Percentiles rank a stretch among this genome's conserved stretches.
Conservation (phyloP, 306 rosid species). For the Styphnolobium japonicum region DNA sequence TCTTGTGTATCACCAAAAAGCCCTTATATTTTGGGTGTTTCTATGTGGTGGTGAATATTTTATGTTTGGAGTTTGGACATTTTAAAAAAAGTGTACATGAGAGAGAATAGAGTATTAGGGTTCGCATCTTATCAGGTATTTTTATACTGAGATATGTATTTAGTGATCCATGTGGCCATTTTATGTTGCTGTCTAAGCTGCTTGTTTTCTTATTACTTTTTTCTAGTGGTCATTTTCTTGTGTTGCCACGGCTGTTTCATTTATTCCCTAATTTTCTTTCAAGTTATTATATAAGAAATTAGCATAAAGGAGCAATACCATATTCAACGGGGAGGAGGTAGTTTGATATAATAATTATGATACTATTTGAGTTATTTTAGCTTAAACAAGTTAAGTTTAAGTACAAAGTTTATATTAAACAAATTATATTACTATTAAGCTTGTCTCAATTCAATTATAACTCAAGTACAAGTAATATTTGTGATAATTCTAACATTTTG, state of each 20-base stretch:
- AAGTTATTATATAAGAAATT: background rate
- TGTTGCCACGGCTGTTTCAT: too few relatives aligned
- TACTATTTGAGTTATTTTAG: background rate
- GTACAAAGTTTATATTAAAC: too few relatives aligned
- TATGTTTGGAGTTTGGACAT: background rate
- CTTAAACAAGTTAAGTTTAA: too few relatives aligned
- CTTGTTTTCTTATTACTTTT: background rate
- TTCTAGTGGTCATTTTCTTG: too few relatives aligned
- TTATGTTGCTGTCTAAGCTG: background rate
- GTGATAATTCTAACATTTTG: too few relatives aligned
- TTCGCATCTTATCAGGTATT: background rate
- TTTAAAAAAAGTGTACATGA: background rate
- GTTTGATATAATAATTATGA: too few relatives aligned
- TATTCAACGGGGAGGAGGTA: background rate
- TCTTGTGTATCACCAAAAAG: background rate
- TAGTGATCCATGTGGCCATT: background rate
- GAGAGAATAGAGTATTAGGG: background rate
- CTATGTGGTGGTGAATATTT: background rate
- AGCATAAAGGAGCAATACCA: background rate
- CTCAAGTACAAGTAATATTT: too few relatives aligned
- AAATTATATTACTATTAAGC: too few relatives aligned
- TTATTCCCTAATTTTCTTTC: too few relatives aligned
- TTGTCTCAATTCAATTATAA: too few relatives aligned
- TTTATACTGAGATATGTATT: background rate
- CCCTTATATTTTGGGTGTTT: background rate